Base-by-base conservation (phyloP, 805 yeast genomes). In the Sugiyamaella americana region DNA sequence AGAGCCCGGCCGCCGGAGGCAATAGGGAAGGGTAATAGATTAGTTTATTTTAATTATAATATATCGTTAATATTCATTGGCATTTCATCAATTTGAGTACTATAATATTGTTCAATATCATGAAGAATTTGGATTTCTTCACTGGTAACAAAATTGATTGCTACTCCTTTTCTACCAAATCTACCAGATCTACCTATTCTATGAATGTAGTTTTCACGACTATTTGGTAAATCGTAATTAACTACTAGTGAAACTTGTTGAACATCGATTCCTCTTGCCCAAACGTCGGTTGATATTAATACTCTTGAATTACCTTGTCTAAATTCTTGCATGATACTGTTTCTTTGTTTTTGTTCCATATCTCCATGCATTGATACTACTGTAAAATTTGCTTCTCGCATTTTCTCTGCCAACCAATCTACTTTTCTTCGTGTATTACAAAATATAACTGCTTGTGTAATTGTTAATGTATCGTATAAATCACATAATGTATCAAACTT, bases 131-230 rank as follows among this genome's bases (percentile, higher is more conserved):
- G 74, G 54, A 75, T 75, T 65, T 91, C 97, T 47, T 80, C 81
- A 53, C 74, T 76, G 43, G 98, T 89, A 59, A 89, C 82, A 63
- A 91, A 85, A 75, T 89, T 93, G 66, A 91, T 85, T 52, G 98
- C 97, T 53, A 87, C 91, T 75, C 98, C 98, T 73, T 89, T 91
- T 70, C 98, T 80, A 66, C 98, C 98, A 75, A 91, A 91, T 70
- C 98, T 82, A 63, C 98, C 98, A 59, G 95, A 87, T 73, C 98
- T 82, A 69, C 98, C 98, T 62, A 91, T 94, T 73, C 98, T 80
- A 73, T 91, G 98, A 62, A 91, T 84, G 68, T 93, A 91, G 74
- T 87, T 89, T 70, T 89, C 96, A 68, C 84, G 80, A 73, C 83
- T 84, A 57, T 79, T 75, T 38, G 97, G 97, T 59, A 89, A 71